phyloP scores from a whole-genome alignment of 306 rosid species.

The Pterocarpus santalinus region DNA sequence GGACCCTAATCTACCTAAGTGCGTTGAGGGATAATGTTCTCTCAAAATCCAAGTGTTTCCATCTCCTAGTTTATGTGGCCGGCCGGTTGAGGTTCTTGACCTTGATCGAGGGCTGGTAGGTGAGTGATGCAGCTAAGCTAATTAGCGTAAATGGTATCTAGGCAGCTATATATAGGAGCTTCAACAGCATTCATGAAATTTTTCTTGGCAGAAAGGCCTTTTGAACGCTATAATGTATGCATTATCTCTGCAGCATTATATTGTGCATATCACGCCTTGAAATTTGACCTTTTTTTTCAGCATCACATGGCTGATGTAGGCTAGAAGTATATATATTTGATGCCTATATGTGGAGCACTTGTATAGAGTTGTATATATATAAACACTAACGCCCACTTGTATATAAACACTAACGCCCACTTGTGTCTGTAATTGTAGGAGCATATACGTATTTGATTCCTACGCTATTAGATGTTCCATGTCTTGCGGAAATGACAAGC shows the following conservation, averaged over 20 bases:
- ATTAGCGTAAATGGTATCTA: not conserved
- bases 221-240: not conserved
- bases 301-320: too few relatives aligned
- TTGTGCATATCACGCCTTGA: not conserved
- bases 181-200: not conserved
- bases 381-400: too few relatives aligned
- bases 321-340: too few relatives aligned
- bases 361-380: too few relatives aligned
- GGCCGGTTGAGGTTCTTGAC: too few relatives aligned
- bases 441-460: too few relatives aligned
- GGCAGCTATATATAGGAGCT: not conserved
- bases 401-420: too few relatives aligned
- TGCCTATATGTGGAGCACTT: too few relatives aligned
- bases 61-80: not conserved
- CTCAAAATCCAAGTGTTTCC: not conserved
- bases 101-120: not conserved
- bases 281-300: not conserved
- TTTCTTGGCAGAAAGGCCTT: not conserved
- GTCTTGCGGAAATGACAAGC: too few relatives aligned
- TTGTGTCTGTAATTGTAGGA: too few relatives aligned
- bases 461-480: too few relatives aligned
- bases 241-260: not conserved
- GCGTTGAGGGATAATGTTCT: not conserved
- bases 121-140: conserved; percentile 1
- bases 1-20: not conserved